A percentile compares a stretch with the other conserved stretches of the same genome.
These are phyloP conservation scores for Trichothecium sympodiale DNA, from an alignment of 2,329 filamentous ascomycete species.

Conservation along the genomic window DNA sequence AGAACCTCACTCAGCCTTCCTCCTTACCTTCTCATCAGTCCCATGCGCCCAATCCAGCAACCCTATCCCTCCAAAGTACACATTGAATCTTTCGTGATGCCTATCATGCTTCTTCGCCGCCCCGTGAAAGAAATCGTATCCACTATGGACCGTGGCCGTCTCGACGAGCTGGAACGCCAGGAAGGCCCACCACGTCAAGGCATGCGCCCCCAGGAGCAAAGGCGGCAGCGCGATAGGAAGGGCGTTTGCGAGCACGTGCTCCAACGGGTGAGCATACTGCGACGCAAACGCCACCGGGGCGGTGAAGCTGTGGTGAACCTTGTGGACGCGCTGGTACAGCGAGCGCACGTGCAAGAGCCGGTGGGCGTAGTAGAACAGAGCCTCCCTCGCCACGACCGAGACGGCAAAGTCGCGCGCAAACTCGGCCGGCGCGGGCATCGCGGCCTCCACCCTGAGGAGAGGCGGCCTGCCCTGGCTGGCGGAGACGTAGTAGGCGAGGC, in stretches of 20 bases:
- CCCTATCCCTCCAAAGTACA: slow-evolving; percentile 41
- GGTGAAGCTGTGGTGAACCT: slow-evolving; percentile 43
- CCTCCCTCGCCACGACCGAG: slow-evolving; percentile 32
- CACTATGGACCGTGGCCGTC: slow-evolving; percentile 44
- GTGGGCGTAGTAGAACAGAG: slow-evolving; percentile 45
- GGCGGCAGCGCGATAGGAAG: slow-evolving; percentile 40
- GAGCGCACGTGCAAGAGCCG: slow-evolving; percentile 37
- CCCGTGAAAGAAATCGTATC: slow-evolving; percentile 41
- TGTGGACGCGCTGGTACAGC: slow-evolving; percentile 41
- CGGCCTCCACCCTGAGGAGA: slow-evolving; percentile 24
- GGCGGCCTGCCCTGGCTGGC: slow-evolving; percentile 11
- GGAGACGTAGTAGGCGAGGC: slow-evolving; percentile 9
- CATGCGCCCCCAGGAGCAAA: slow-evolving; percentile 31
- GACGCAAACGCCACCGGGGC: slow-evolving; percentile 43
- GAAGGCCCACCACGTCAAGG: slow-evolving; percentile 42
- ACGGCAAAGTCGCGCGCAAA: slow-evolving; percentile 28
- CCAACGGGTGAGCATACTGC: slow-evolving; percentile 45
- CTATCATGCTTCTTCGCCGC: slow-evolving; percentile 40
- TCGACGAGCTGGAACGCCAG: slow-evolving; percentile 36
- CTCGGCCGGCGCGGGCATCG: slow-evolving; percentile 23
- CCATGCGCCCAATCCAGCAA: slow-evolving; percentile 45
- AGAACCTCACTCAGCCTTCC: too few species aligned
- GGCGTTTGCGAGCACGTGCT: slow-evolving; percentile 42
- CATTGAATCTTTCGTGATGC: slow-evolving; percentile 45
- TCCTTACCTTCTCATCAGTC: slow-evolving; percentile 21